Base-by-base conservation (phyloP, 2,329 filamentous ascomycete species). In the Drechmeria coniospora region DNA sequence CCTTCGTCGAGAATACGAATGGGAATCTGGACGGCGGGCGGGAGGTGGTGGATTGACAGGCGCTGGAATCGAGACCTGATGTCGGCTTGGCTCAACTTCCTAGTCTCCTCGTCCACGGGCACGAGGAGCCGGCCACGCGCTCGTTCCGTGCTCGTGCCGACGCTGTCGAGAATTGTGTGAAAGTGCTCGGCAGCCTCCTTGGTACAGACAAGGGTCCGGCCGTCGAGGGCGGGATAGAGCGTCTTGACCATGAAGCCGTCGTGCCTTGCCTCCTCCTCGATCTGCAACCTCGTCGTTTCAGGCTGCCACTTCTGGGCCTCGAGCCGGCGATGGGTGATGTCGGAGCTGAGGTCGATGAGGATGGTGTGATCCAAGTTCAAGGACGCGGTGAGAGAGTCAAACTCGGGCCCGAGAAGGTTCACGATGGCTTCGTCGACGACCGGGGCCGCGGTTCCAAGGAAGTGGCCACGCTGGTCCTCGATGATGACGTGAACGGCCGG, bases 301-400 rank as follows among this genome's bases (percentile, higher is more conserved):
- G 42, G 44, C 24, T 55, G 50, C 46, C 50, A 55, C 4, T n/a
- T n/a, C n/a, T n/a, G n/a, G n/a, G n/a, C n/a, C n/a, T n/a, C n/a
- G n/a, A n/a, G n/a, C n/a, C n/a, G n/a, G n/a, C n/a, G n/a, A n/a
- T n/a, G n/a, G n/a, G n/a, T n/a, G n/a, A n/a, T n/a, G n/a, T n/a
- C n/a, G n/a, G n/a, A n/a, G n/a, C n/a, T n/a, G n/a, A 59, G 42
- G 23, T 54, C 50, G 22, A 58, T 49, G 10, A 59, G 48, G 22
- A 57, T 45, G 5, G 54, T 56, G 30, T 57, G 54, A 23, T 59
- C 55, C 28, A 59, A 40, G 32, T 58, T 59, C 13, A 59, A 31
- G 4, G 49, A 53, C 1, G 36, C 12, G 4, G 54, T 54, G 12
- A 57, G 49, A 7, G 41, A 39, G 11, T 38, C 43, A 10, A 50